Evolutionary conservation across 768 basidiomycete species (phyloP).

Genomic region (Pisolithus tinctorius): DNA sequence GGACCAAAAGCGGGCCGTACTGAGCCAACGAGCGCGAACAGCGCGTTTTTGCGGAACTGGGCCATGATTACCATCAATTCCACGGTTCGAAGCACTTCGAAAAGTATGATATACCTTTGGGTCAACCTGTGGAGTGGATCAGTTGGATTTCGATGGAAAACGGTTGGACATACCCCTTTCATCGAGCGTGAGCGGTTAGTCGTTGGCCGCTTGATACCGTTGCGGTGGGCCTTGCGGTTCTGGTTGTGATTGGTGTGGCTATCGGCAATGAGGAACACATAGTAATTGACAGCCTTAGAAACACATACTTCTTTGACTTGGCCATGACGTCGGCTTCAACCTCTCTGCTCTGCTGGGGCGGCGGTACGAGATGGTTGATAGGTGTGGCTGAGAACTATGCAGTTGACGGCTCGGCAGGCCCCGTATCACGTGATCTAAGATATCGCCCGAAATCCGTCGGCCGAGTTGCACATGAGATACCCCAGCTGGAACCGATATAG

Average conservation of each 20-base stretch:
- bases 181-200: constrained; percentile 68
- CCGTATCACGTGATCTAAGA: constrained; percentile 7
- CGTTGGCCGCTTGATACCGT: constrained; percentile 88
- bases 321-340: constrained; percentile 53
- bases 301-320: constrained; percentile 93
- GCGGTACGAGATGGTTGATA: constrained; percentile 1
- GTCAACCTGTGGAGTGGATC: constrained; percentile 51
- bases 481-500: neutral
- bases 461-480: neutral
- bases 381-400: constrained; percentile 30
- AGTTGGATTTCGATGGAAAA: neutral
- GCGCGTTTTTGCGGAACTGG: constrained; percentile 83
- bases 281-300: constrained; percentile 1
- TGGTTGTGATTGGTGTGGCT: constrained; percentile 97
- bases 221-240: constrained; percentile 93
- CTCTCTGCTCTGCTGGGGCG: constrained; percentile 2
- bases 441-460: neutral
- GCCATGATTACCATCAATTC: constrained; percentile 2
- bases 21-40: constrained; percentile 65
- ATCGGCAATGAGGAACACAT: constrained; percentile 9
- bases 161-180: constrained; percentile 76
- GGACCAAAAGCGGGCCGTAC: constrained; percentile 36
- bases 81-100: neutral
- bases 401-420: constrained; percentile 17
- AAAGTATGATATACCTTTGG: constrained; percentile 50